Conservation (phyloP, 441 rosid species). For the Syzygium malaccense region DNA sequence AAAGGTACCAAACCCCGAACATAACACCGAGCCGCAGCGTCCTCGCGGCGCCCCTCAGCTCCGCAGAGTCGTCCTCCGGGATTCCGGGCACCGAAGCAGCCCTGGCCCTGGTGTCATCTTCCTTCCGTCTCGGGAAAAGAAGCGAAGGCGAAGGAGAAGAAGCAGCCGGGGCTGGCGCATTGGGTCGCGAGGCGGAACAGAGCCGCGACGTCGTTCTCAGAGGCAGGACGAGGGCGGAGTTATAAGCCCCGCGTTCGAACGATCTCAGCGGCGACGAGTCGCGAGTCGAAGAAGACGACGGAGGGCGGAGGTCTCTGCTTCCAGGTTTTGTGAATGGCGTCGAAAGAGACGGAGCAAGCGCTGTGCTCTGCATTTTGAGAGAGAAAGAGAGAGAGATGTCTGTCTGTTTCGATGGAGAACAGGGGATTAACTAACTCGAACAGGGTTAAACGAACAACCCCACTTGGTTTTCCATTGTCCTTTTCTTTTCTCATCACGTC, state of each 20-base stretch:
- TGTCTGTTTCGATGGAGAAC: neutral
- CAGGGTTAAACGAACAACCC: neutral
- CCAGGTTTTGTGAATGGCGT: constrained; percentile 23
- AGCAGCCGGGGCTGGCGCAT: neutral
- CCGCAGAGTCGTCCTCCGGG: constrained; percentile 3
- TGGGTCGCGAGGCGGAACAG: constrained; percentile 2
- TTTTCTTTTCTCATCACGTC: neutral
- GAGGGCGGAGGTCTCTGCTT: neutral
- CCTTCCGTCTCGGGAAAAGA: constrained; percentile 10
- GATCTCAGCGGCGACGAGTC: constrained; percentile 1
- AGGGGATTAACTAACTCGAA: neutral
- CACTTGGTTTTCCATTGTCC: neutral
- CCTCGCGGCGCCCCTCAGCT: constrained; percentile 12
- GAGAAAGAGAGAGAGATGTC: neutral
- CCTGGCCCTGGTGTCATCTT: constrained; percentile 24
- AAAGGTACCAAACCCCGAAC: constrained; percentile 57
- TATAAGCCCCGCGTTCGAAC: neutral
- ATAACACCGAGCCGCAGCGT: constrained; percentile 37
- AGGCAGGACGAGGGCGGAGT: neutral
- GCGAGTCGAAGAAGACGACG: neutral
- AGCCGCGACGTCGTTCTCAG: neutral
- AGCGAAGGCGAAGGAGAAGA: constrained; percentile 6
- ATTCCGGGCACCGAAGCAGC: constrained; percentile 31
- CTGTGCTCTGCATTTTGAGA: constrained; percentile 32
- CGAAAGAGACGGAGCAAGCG: constrained; percentile 23